phyloP scores from a whole-genome alignment of 2,329 filamentous ascomycete genomes.

The Aspergillus ustus region DNA sequence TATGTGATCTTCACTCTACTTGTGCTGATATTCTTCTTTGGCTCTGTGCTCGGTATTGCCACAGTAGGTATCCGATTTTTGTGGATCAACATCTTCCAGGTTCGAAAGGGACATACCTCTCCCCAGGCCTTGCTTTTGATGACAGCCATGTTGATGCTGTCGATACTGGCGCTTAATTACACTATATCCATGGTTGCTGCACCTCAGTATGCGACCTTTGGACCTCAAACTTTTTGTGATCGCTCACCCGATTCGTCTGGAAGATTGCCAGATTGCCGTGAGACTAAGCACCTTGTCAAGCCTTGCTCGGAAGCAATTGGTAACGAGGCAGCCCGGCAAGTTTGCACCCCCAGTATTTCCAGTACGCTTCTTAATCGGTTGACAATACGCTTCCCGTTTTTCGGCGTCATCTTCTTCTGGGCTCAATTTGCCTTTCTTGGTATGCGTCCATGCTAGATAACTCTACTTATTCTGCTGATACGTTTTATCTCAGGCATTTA shows the following conservation, averaged over 20 bases:
- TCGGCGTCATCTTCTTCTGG: constrained; percentile 93
- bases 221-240: constrained; percentile 92
- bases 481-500: constrained; percentile 61
- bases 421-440: constrained; percentile 89
- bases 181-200: constrained; percentile 90
- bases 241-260: constrained; percentile 66
- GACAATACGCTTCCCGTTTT: constrained; percentile 92
- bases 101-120: constrained; percentile 84
- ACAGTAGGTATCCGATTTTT: constrained; percentile 92
- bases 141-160: constrained; percentile 87
- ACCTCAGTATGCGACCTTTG: constrained; percentile 92
- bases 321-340: constrained; percentile 71
- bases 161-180: constrained; percentile 91
- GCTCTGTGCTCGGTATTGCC: constrained; percentile 84
- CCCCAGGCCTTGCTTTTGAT: constrained; percentile 91
- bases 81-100: constrained; percentile 91
- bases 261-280: constrained; percentile 74
- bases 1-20: constrained; percentile 87
- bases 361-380: constrained; percentile 93
- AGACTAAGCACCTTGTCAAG: constrained; percentile 69
- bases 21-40: constrained; percentile 84
- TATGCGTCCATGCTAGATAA: constrained; percentile 27
- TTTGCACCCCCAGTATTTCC: constrained; percentile 90
- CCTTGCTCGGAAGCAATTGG: constrained; percentile 79
- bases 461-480: background rate